Percentiles rank a stretch among this genome's conserved stretches.
These are phyloP conservation scores for Bruguiera parviflora DNA, from an alignment of 345 rosid genomes.

Conservation along the genomic window DNA sequence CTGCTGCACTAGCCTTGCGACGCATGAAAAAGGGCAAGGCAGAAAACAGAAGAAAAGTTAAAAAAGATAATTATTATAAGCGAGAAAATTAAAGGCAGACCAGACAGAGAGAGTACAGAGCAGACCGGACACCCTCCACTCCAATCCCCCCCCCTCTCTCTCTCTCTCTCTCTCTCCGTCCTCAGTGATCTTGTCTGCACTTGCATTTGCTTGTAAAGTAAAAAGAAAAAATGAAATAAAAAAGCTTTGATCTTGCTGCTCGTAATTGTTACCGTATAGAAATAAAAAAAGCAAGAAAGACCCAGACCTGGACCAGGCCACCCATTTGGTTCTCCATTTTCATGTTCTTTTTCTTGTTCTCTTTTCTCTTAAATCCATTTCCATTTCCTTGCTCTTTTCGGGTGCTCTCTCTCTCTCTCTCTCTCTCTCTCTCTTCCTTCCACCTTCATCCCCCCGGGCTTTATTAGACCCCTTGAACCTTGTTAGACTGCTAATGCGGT, in stretches of 20 bases:
- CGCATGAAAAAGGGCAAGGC: conserved; percentile 51
- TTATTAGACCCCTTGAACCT: conserved; percentile 35
- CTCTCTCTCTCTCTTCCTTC: conserved; percentile 2
- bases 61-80: conserved; percentile 51
- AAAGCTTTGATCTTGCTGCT: conserved; percentile 20
- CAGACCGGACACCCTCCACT: conserved; percentile 18
- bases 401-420: conserved; percentile 22
- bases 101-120: background rate
- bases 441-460: background rate
- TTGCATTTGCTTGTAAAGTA: conserved; percentile 16
- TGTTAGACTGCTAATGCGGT: conserved; percentile 26
- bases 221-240: conserved; percentile 10
- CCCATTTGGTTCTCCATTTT: background rate
- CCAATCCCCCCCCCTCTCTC: conserved; percentile 27
- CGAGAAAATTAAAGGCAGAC: conserved; percentile 25
- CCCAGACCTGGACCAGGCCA: conserved; percentile 29
- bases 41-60: conserved; percentile 28
- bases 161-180: conserved; percentile 22
- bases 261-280: conserved; percentile 2
- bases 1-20: conserved; percentile 33
- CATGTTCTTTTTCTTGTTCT: background rate
- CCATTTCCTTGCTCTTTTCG: conserved; percentile 13
- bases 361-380: conserved; percentile 26
- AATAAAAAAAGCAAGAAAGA: conserved; percentile 23
- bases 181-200: conserved; percentile 20